A percentile compares a stretch with the other conserved stretches of the same genome.
These are phyloP conservation scores for Quambalaria eucalypti DNA, from an alignment of 1,284 basidiomycete species.

Conservation along the genomic window DNA sequence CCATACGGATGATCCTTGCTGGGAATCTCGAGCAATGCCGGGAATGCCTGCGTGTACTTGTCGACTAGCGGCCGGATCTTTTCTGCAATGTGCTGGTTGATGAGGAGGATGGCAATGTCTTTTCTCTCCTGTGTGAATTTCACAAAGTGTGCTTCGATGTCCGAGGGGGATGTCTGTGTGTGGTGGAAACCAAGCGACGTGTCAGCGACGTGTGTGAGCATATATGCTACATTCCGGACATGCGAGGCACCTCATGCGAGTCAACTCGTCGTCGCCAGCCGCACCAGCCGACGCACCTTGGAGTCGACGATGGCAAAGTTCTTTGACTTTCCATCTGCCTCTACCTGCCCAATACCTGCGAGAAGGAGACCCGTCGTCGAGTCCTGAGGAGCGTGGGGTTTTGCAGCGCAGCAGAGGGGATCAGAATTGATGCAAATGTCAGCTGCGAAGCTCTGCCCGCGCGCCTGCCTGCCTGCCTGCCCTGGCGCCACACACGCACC, in stretches of 20 bases:
- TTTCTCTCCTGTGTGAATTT: conserved; percentile 35
- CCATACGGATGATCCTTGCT: conserved; percentile 62
- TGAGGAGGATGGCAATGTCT: conserved; percentile 45
- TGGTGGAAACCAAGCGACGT: background rate
- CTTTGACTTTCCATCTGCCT: conserved; percentile 30
- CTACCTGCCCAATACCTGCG: conserved; percentile 40
- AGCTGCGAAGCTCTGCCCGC: background rate
- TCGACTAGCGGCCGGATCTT: conserved; percentile 92
- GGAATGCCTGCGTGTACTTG: conserved; percentile 89
- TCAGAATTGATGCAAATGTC: background rate
- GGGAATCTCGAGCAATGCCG: conserved; percentile 91
- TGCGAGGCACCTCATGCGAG: no score
- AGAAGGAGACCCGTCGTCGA: conserved; percentile 44
- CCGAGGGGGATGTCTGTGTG: conserved; percentile 32
- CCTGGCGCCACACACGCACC: conserved; percentile 14
- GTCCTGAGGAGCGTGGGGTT: conserved; percentile 33
- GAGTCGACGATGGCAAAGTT: conserved; percentile 45
- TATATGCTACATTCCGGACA: no score
- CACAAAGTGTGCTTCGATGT: conserved; percentile 39
- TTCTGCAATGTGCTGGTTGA: conserved; percentile 55
- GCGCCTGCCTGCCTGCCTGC: background rate
- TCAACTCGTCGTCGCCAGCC: no score
- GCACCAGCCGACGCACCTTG: conserved; percentile 16
- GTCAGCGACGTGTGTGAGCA: no score
- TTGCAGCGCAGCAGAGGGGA: no score